Base-by-base conservation (phyloP, 176 grass and related monocot species). In the Lolium perenne region DNA sequence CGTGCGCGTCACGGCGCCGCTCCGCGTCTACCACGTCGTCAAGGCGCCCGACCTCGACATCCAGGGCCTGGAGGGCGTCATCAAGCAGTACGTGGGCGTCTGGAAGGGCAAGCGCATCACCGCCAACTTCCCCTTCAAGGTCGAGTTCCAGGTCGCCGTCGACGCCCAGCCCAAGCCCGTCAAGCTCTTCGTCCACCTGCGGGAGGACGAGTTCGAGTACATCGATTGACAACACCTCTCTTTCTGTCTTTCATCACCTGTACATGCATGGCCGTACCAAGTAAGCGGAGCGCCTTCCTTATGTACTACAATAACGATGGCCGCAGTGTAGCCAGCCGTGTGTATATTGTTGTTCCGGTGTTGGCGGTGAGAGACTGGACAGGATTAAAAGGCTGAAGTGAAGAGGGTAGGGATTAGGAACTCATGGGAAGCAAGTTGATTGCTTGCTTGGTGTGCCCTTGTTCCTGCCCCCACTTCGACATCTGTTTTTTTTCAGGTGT, bases 201-300 rank as follows among this genome's bases (percentile, higher is more conserved):
- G 88, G 66, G 97, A 99, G 80, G 97, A 99, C 84, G 97, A 99
- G 87, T 99, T 99, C 74, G 97, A 99, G 88, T 94, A 93, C 88
- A 76, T 94, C 81, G 82, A 83, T 13, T 91, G 74, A 88, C 74
- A 43, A 88, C 74, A 43, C 46, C 59, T 38, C 38, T 70, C n/a
- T n/a, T n/a, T n/a, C n/a, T n/a, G n/a, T n/a, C 29, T 29, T 29
- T 35, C 32, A 3, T 35, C 32, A 35, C 32, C 32, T 35, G 25
- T 49, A 75, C 67, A 80, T 76, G 58, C 40, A 41, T 43, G 41
- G 35, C 74, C 69, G n/a, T n/a, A n/a, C n/a, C 70, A 60, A 76
- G 89, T 84, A 81, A 81, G 75, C 40, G 20, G 54, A 41, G 11
- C 12, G 53, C 77, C 53, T 58, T 88, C 80, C 21, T 76, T 40